Base-by-base conservation (phyloP, 495 filamentous ascomycete genomes). In the Penicillium pancosmium region DNA sequence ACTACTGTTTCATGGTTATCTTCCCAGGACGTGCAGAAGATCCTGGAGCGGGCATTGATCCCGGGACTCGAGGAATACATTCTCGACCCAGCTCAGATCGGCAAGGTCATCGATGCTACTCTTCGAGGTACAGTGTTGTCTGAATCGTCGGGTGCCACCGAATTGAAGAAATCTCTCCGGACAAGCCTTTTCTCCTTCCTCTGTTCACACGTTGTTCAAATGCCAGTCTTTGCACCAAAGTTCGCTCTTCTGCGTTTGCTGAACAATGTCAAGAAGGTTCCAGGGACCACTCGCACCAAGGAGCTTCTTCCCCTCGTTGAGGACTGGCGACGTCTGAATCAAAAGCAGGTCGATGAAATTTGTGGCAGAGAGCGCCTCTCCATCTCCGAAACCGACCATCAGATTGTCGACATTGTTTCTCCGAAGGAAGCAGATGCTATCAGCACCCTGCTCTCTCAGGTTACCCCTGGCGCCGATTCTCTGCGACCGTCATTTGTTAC, bases 11-110 rank as follows among this genome's bases (percentile, higher is more conserved):
- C 73, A 27, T 88, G 84, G 81, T 76, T 96, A n/a, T 73, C 83
- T 34, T 59, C 63, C 3, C 80, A 83, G 15, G 84, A 87, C 46
- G 74, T 72, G 3, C 69, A 80, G 18, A 83, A 83, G 50, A 73
- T 97, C 11, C 60, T 96, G 8, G 73, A 81, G 16, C 82, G 80
- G 18, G 74, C 88, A 23, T 69, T 97, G 34, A 66, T 90, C 21
- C 88, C 89, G 2, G 82, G 78, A 5, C 66, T 97, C 16, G 92
- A 97, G 66, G 93, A 96, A 71, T 93, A 87, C 63, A 80, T 91
- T 10, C 75, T 96, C 18, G 92, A 97, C 67, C 73, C 82, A 5
- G 82, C 76, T 35, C 81, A 92, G 43, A 73, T 93, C 23, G 73
- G 78, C 10, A 80, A 79, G 19, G 78, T 82, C 8, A 64, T 95